Conservation (phyloP, 2,329 filamentous ascomycete genomes). For the Bipolaris sorokiniana region DNA sequence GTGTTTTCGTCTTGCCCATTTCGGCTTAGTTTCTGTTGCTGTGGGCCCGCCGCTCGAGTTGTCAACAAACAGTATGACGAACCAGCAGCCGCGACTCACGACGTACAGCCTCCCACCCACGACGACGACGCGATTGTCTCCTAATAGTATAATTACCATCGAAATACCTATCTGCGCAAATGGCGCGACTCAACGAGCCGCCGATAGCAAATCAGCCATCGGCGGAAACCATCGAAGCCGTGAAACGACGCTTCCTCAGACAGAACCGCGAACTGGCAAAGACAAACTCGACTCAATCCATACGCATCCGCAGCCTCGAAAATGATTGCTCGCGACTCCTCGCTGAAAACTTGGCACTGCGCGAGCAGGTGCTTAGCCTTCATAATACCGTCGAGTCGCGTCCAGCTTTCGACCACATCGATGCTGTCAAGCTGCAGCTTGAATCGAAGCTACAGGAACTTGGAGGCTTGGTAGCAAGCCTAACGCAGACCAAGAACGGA, state of each 20-base stretch:
- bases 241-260: conserved; percentile 78
- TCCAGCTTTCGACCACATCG: conserved; percentile 68
- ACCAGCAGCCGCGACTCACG: conserved; percentile 8
- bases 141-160: conserved; percentile 38
- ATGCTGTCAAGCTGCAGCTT: conserved; percentile 72
- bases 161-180: conserved; percentile 57
- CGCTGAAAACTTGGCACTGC: conserved; percentile 78
- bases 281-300: conserved; percentile 76
- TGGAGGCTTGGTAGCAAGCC: conserved; percentile 67
- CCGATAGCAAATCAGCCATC: conserved; percentile 55
- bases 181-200: conserved; percentile 83
- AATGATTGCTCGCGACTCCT: conserved; percentile 75
- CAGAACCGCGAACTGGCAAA: conserved; percentile 84
- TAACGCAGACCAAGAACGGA: conserved; percentile 57
- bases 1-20: conserved; percentile 11
- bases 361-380: conserved; percentile 71
- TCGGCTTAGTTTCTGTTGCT: conserved; percentile 30
- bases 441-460: conserved; percentile 76
- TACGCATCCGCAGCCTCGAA: conserved; percentile 77
- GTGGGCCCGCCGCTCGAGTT: conserved; percentile 13
- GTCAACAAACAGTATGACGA: conserved; percentile 37
- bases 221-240: conserved; percentile 69
- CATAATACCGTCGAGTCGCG: conserved; percentile 70
- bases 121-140: conserved; percentile 11
- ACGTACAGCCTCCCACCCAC: conserved; percentile 8